Evolutionary conservation across 768 basidiomycete species (phyloP), one percentile per base, ranked within the genome.

Genomic region (Chalciporus sphaerocephalus): DNA sequence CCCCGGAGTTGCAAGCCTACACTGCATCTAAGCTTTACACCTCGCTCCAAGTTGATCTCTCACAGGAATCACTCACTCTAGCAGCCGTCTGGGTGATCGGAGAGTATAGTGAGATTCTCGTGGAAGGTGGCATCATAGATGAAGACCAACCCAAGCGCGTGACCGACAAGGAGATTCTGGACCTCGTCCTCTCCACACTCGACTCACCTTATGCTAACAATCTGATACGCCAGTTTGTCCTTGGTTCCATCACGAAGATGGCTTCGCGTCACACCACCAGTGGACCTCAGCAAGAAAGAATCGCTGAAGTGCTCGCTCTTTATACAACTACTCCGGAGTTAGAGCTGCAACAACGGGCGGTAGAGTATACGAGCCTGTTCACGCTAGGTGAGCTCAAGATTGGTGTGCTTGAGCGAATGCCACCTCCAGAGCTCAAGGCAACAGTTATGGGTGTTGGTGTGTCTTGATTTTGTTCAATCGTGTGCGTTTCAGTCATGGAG

Each of bases 371-470:
- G 1, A 87, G 80, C 55, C 63, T 99, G 54, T 92, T 91, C 61
- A 80, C 75, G 22, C 68, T 91, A 7, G 85, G 84, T 5, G 82
- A 87, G n/a, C 69, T 88, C 17, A 75, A 80, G 48, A 74, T 76
- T 7, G 96, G 95, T 28, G 92, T 99, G 1, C 66, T 98, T 48
- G 96, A 99, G 70, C 80, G 92, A 44, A 99, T 99, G 96, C 96
- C 96, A n/a, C 88, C 92, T 5, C 96, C 96, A 2, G 96, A 99
- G 64, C 69, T 98, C 53, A 96, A 94, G 69, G 86, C 88, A n/a
- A 97, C 95, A 2, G 89, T 98, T 2, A 87, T 95, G 76, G 96
- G 92, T 37, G 78, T 87, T 48, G 89, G 92, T 94, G 54, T 52
- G 80, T 69, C 30, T 27, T 11, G 6, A 12, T 13, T 21, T 20